phyloP scores from a whole-genome alignment of 768 basidiomycete species.

The Mycena kentingensis region DNA sequence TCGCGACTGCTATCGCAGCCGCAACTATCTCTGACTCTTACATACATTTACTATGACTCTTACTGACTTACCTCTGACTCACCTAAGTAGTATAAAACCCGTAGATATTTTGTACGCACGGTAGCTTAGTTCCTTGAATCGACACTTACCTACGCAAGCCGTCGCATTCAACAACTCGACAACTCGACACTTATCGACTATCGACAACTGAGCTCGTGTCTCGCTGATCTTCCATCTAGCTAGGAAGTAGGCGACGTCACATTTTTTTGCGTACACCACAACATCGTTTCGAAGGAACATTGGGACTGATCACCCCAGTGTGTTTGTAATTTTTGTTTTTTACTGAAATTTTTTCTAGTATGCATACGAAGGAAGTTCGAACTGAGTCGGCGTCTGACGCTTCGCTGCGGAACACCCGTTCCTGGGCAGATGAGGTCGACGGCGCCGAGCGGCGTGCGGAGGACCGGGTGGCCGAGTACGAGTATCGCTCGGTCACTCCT shows the following conservation, averaged over 20 bases:
- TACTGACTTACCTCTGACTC: background rate
- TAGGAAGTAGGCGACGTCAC: background rate
- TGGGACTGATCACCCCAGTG: slow-evolving; percentile 3
- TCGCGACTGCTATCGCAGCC: too few species aligned
- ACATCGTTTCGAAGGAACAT: background rate
- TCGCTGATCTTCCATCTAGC: background rate
- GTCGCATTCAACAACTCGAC: background rate
- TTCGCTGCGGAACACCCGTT: background rate
- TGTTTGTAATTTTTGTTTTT: background rate
- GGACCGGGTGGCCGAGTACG: background rate
- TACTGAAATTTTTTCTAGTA: slow-evolving; percentile 1
- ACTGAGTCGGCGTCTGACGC: background rate
- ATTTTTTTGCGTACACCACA: slow-evolving; percentile 5
- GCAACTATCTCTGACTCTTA: too few species aligned
- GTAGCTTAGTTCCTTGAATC: background rate
- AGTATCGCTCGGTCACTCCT: background rate
- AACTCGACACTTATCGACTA: background rate
- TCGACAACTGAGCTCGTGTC: background rate
- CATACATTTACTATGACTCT: background rate
- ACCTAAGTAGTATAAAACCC: background rate
- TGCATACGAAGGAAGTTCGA: background rate
- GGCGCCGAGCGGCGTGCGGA: background rate
- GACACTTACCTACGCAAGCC: background rate
- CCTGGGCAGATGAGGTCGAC: background rate
- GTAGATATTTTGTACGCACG: background rate